Evolutionary conservation across 2,329 filamentous ascomycete genomes (phyloP).

Genomic region (Fusarium sp.): DNA sequence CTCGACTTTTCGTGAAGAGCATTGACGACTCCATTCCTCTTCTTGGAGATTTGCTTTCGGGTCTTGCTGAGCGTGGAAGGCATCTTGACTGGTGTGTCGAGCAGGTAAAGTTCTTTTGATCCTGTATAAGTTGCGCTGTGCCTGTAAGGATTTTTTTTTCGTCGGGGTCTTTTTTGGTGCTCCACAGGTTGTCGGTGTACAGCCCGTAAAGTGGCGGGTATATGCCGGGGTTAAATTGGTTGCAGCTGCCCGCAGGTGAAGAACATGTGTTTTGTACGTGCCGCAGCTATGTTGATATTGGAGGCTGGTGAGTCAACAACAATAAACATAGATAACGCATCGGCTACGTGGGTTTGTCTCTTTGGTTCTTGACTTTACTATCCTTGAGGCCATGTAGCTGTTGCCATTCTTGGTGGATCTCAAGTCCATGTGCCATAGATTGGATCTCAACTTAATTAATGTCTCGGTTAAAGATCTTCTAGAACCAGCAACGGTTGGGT

Average conservation of each 20-base stretch:
- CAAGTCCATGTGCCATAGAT: not conserved
- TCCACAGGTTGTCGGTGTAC: conserved; percentile 16
- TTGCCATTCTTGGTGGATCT: not conserved
- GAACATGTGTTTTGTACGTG: not conserved
- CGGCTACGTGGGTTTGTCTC: not conserved
- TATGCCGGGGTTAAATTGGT: conserved; percentile 17
- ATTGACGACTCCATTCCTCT: conserved; percentile 79
- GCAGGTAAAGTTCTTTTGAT: not conserved
- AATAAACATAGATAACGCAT: not conserved
- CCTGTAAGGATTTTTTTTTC: conserved; percentile 33
- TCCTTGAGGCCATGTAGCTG: not conserved
- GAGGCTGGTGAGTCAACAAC: not conserved
- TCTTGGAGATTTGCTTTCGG: conserved; percentile 90
- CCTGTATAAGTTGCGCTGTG: conserved; percentile 20
- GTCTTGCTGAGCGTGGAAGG: conserved; percentile 83
- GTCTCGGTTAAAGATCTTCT: not conserved
- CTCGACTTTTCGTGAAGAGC: conserved; percentile 89
- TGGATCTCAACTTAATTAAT: not conserved
- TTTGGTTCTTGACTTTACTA: not conserved
- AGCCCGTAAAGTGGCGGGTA: conserved; percentile 18
- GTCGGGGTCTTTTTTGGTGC: conserved; percentile 11
- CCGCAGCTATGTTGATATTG: not conserved
- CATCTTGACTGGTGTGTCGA: conserved; percentile 65
- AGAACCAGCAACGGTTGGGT: not conserved
- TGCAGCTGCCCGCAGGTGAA: conserved; percentile 10